These are phyloP conservation scores for Amylostereum areolatum DNA, from an alignment of 1,284 basidiomycete genomes.

Conservation along the genomic window DNA sequence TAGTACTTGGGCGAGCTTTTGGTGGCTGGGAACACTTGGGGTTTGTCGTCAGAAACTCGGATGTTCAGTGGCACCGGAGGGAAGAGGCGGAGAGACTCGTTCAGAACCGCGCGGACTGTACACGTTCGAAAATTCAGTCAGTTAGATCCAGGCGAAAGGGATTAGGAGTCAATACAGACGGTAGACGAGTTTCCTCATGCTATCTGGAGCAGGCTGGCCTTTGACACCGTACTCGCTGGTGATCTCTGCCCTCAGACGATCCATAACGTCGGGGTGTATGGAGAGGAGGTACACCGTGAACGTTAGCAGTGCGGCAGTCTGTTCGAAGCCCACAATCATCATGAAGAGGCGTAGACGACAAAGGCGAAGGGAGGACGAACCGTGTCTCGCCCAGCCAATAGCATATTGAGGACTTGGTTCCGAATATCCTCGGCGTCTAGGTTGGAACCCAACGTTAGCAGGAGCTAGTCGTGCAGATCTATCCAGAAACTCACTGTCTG, in stretches of 20 bases:
- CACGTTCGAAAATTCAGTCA: slow-evolving; percentile 1
- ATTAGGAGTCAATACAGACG: slow-evolving; percentile 34
- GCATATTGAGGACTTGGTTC: slow-evolving; percentile 58
- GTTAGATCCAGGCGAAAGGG: neutral
- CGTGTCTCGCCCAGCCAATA: slow-evolving; percentile 70
- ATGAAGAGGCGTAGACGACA: neutral
- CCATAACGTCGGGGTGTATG: slow-evolving; percentile 46
- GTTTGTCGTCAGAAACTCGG: slow-evolving; percentile 44
- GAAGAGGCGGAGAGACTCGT: slow-evolving; percentile 68
- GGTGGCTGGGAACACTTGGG: slow-evolving; percentile 46
- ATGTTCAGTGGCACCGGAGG: slow-evolving; percentile 67
- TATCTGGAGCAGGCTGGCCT: slow-evolving; percentile 44
- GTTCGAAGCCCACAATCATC: neutral
- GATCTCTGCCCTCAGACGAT: slow-evolving; percentile 55
- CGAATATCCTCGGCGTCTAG: slow-evolving; percentile 28
- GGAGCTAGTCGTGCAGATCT: neutral
- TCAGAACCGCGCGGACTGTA: slow-evolving; percentile 64
- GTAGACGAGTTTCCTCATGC: slow-evolving; percentile 54
- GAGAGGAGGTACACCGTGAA: slow-evolving; percentile 64
- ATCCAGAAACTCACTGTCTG: slow-evolving; percentile 39
- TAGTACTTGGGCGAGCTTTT: slow-evolving; percentile 44
- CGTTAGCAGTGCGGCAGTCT: slow-evolving; percentile 61
- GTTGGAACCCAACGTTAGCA: neutral
- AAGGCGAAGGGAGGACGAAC: slow-evolving; percentile 27
- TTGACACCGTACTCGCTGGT: slow-evolving; percentile 44